Base-by-base conservation (phyloP, 1,284 basidiomycete species). In the Phellinidium pouzarii region DNA sequence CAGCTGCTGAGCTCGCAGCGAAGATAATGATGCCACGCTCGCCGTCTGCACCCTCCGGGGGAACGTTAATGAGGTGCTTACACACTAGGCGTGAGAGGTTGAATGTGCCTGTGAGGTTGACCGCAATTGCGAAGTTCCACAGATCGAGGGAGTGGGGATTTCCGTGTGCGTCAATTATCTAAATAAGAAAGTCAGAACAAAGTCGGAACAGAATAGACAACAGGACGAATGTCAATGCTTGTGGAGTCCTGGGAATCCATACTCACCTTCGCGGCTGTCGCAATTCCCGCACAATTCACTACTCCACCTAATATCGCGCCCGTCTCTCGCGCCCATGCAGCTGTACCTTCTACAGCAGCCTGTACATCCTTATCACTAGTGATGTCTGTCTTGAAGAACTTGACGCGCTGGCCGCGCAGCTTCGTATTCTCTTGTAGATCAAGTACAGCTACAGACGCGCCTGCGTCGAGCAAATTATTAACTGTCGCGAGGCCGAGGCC, bases 21-120 rank as follows among this genome's bases (percentile, higher is more conserved):
- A 80, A 71, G 14, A 80, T 63, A 2, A 80, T 64, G 7, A 80
- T 72, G 3, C 78, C 78, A 23, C 78, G 65, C 60, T 80, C 78
- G 1, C 71, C 75, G 57, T 80, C 78, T 0, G 58, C 45, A 1
- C 70, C 68, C 60, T 78, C 76, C 2, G 75, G 72, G 1, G 67
- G 61, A 34, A 73, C 72, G 17, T 69, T 65, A 14, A 75, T 65
- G 25, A 80, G 66, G 57, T 79, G 69, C 56, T 75, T 68, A 54
- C 77, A 66, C 22, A 68, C 75, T 19, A 78, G 64, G n/a, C 78
- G 67, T 12, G 76, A 75, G 37, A 80, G 66, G 59, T 80, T 76
- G 66, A 80, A 79, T 1, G 74, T 68, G 27, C 77, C 78, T 1
- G 76, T 74, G 19, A 79, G 62, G 57, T 80, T 80, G 34, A 80